Conservation (phyloP, 768 basidiomycete species). For the Mycena floridula region DNA sequence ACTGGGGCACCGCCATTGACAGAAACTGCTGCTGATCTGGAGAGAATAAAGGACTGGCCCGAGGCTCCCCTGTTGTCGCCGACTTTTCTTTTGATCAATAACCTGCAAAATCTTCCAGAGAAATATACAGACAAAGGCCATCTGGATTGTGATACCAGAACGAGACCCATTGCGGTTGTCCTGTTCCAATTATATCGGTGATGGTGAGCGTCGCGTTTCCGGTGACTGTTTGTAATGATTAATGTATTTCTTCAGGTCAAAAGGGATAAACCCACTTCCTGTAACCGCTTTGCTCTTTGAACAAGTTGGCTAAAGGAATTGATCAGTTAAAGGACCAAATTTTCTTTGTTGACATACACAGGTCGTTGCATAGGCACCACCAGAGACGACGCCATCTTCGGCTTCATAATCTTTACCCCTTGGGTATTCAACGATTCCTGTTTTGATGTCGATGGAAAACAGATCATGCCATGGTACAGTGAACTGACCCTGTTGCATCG, state of each 20-base stretch:
- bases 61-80: slow-evolving; percentile 19
- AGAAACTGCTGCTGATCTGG: slow-evolving; percentile 17
- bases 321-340: not conserved
- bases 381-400: slow-evolving; percentile 12
- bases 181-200: slow-evolving; percentile 20
- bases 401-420: slow-evolving; percentile 17
- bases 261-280: slow-evolving; percentile 8
- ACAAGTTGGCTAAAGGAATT: slow-evolving; percentile 15
- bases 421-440: slow-evolving; percentile 13
- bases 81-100: slow-evolving; percentile 9
- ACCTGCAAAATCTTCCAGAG: too few species aligned
- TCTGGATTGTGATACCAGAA: slow-evolving; percentile 15
- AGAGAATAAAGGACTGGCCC: slow-evolving; percentile 12
- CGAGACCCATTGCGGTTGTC: slow-evolving; percentile 25
- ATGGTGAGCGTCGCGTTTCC: slow-evolving; percentile 19
- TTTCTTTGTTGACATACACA: slow-evolving; percentile 16
- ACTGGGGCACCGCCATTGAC: slow-evolving; percentile 18
- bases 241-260: not conserved
- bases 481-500: slow-evolving; percentile 18
- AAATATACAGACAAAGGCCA: slow-evolving; percentile 1
- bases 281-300: slow-evolving; percentile 16
- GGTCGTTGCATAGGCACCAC: slow-evolving; percentile 17
- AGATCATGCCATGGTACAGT: slow-evolving; percentile 18
- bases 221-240: not conserved
- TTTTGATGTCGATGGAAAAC: slow-evolving; percentile 16